Percentiles rank a stretch among this genome's conserved stretches.
Conservation (phyloP, 345 rosid genomes). For the Kandelia obovata region DNA sequence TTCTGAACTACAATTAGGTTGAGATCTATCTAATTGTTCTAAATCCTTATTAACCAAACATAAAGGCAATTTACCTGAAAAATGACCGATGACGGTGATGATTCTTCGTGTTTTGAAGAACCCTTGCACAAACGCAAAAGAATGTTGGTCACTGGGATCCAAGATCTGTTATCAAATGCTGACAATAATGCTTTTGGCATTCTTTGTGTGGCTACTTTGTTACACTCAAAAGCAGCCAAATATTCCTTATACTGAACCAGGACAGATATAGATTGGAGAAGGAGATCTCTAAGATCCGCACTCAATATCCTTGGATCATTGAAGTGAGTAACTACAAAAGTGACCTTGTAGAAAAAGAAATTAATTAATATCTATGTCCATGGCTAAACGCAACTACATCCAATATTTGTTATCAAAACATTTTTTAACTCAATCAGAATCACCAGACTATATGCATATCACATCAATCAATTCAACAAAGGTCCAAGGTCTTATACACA, state of each 20-base stretch:
- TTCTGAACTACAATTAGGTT: too few relatives aligned
- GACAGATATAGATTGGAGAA: constrained; percentile 92
- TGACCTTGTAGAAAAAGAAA: constrained; percentile 51
- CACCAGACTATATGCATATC: neutral
- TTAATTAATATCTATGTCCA: neutral
- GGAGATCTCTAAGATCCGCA: constrained; percentile 86
- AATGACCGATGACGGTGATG: constrained; percentile 64
- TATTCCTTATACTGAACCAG: constrained; percentile 86
- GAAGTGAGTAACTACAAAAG: constrained; percentile 87
- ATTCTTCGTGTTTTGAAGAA: constrained; percentile 77
- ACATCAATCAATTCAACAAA: neutral
- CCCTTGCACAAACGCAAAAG: constrained; percentile 85
- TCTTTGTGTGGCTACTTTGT: constrained; percentile 70
- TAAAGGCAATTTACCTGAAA: constrained; percentile 61
- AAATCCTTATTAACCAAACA: too few relatives aligned
- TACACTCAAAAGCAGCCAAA: constrained; percentile 78
- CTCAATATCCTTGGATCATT: constrained; percentile 82
- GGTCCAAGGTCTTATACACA: neutral
- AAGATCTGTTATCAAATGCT: constrained; percentile 92
- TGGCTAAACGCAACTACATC: neutral
- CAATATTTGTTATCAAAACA: constrained; percentile 4
- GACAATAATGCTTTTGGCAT: constrained; percentile 75
- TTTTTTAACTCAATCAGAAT: neutral
- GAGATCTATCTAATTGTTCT: too few relatives aligned
- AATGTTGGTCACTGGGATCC: constrained; percentile 93